phyloP scores from a whole-genome alignment of 371 early-diverging fungal species.

The Conidiobolus incongruus region DNA sequence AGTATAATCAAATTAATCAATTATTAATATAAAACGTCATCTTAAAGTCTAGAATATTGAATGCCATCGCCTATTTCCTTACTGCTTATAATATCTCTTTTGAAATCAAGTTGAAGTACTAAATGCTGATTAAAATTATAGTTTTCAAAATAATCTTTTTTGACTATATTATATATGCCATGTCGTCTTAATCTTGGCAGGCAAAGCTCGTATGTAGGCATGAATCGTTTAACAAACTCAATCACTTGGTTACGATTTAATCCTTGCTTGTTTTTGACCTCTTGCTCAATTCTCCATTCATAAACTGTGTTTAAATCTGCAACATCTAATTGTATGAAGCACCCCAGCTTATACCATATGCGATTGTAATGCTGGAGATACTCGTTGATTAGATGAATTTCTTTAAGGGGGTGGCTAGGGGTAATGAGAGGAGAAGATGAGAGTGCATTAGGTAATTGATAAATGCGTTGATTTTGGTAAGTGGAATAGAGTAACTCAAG shows the following conservation, averaged over 20 bases:
- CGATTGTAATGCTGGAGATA: slow-evolving; percentile 24
- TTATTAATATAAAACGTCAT: too few species aligned
- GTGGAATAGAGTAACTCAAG: slow-evolving; percentile 10
- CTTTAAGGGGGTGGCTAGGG: slow-evolving; percentile 12
- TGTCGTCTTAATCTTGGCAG: too few species aligned
- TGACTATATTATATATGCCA: too few species aligned
- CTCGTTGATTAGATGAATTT: slow-evolving; percentile 24
- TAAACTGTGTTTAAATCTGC: slow-evolving; percentile 34
- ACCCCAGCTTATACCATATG: slow-evolving; percentile 37
- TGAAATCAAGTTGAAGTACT: too few species aligned
- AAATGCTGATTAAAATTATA: too few species aligned
- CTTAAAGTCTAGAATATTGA: too few species aligned
- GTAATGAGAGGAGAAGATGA: slow-evolving; percentile 5
- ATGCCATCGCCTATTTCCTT: too few species aligned
- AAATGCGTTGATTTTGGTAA: neutral
- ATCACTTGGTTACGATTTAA: slow-evolving; percentile 44
- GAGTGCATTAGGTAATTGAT: neutral
- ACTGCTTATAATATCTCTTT: too few species aligned
- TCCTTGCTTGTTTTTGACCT: slow-evolving; percentile 21
- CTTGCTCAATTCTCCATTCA: slow-evolving; percentile 75
- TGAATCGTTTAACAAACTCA: slow-evolving; percentile 70
- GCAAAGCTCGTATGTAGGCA: slow-evolving; percentile 68
- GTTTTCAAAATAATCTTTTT: too few species aligned
- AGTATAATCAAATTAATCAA: too few species aligned
- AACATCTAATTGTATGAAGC: slow-evolving; percentile 48